Evolutionary conservation across 768 basidiomycete species (phyloP), one percentile per base, ranked within the genome.

Genomic region (Boletus reticuloceps): DNA sequence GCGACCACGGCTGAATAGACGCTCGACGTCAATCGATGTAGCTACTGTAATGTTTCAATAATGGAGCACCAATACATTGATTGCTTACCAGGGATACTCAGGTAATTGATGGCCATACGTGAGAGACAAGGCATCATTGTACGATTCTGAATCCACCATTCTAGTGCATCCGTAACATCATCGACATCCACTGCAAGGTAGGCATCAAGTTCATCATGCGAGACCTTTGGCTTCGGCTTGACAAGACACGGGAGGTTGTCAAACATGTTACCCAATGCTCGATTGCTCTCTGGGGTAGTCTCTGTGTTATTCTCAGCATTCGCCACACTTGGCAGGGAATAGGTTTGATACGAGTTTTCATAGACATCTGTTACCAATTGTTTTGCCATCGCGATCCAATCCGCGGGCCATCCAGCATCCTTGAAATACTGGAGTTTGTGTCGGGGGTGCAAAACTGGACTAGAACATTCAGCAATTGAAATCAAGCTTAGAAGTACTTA

Each of bases 11-110:
- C 25, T 27, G 25, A 27, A 27, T 27, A 27, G 25, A 5, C 6
- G 1, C 25, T 25, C 47, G 52, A 75, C 66, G 51, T 72, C 64
- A 14, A 69, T 56, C 4, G 69, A 76, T 0, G 71, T 75, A 37
- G 72, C 72, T 56, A 29, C 67, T 5, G 49, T 31, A 47, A 58
- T 58, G 22, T 17, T 25, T 31, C 22, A 50, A 29, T 49, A 49
- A 36, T 1, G 16, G 16, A 19, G 37, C 31, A 13, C 6, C 3
- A 1, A 5, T 4, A 27, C 25, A 27, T 27, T 27, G 25, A 7
- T 27, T 27, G 25, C 25, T 27, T 27, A 27, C 25, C 25, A 6
- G 25, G 25, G 7, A 27, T 27, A 27, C 25, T 27, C 25, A 27
- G 25, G 7, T 27, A 27, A 27, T 27, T 5, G 6, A 27, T 27